phyloP scores from a whole-genome alignment of 768 basidiomycete genomes.

The Tricholoma sp. region DNA sequence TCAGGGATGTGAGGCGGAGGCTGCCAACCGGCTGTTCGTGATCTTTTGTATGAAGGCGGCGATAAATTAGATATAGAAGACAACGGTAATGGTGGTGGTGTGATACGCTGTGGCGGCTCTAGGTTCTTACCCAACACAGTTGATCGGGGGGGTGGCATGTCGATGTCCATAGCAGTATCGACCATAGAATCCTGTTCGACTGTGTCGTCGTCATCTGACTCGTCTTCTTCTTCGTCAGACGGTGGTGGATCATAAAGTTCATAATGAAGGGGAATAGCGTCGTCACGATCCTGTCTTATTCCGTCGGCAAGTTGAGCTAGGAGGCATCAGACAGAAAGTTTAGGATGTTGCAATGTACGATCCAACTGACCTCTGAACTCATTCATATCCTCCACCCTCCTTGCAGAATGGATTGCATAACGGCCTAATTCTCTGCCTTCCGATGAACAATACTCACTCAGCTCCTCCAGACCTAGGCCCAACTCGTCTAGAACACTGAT shows the following conservation, averaged over 20 bases:
- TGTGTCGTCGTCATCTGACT: conserved; percentile 24
- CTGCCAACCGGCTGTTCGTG: conserved; percentile 51
- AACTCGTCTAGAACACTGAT: conserved; percentile 67
- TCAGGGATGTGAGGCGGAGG: conserved; percentile 61
- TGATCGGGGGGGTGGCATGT: conserved; percentile 12
- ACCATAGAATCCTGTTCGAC: conserved; percentile 24
- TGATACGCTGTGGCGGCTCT: conserved; percentile 22
- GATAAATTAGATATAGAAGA: conserved; percentile 57
- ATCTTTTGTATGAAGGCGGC: conserved; percentile 53
- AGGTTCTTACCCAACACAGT: conserved; percentile 21
- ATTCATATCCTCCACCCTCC: conserved; percentile 66
- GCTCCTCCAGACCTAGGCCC: conserved; percentile 66
- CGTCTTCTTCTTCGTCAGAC: conserved; percentile 25
- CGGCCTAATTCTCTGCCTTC: conserved; percentile 68
- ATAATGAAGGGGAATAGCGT: conserved; percentile 50
- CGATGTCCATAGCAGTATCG: conserved; percentile 25
- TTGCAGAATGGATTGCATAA: conserved; percentile 58
- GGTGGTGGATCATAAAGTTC: conserved; percentile 29
- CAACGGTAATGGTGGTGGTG: conserved; percentile 42
- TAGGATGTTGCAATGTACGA: conserved; percentile 12
- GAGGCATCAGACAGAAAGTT: conserved; percentile 22
- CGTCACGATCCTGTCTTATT: conserved; percentile 48
- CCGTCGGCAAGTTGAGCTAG: conserved; percentile 59
- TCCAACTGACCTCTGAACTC: conserved; percentile 63
- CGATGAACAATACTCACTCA: conserved; percentile 57